Evolutionary conservation across 345 rosid species (phyloP), one percentile per base, ranked within the genome.

Genomic region (Passiflora organensis): DNA sequence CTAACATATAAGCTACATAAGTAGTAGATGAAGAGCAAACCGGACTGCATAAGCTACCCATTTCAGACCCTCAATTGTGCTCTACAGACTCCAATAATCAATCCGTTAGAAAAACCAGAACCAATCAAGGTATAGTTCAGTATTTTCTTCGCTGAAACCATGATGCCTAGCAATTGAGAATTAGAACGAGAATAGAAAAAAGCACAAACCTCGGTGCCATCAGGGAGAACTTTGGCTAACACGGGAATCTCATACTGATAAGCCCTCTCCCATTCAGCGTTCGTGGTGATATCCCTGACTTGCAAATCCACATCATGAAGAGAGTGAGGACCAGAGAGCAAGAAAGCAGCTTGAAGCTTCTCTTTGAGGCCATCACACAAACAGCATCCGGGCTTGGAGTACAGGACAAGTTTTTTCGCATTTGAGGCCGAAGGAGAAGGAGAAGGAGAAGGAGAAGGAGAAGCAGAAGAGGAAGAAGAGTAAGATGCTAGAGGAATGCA

Each of bases 331-430:
- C 81, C 75, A 8, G 89, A 63, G 38, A 91, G 68, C 59, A 76
- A 74, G 78, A 91, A 91, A 6, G 90, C 89, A 24, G 89, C 82
- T 10, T 84, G 66, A 21, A 84, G 95, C 75, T 84, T 88, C 73
- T 88, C 98, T 68, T 91, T 91, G 68, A 91, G 93, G 41, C 95
- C 95, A 68, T 88, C 96, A 64, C 98, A 91, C 75, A 88, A 80
- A 73, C 94, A 88, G 71, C 96, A 88, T 2, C 87, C 96, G 10
- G 96, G 94, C 66, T 84, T 86, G 4, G 95, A 84, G 71, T 91
- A 91, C 17, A 88, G 83, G 19, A 88, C 73, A 39, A 84, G 82
- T 53, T 59, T 84, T 60, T 84, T 78, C 5, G 81, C 6, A 22
- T 59, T 65, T 2, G 72, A 20, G 2, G 44, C 6, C 2, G 73